These are phyloP conservation scores for Sapria himalayana DNA, from an alignment of 345 rosid species.

Conservation along the genomic window DNA sequence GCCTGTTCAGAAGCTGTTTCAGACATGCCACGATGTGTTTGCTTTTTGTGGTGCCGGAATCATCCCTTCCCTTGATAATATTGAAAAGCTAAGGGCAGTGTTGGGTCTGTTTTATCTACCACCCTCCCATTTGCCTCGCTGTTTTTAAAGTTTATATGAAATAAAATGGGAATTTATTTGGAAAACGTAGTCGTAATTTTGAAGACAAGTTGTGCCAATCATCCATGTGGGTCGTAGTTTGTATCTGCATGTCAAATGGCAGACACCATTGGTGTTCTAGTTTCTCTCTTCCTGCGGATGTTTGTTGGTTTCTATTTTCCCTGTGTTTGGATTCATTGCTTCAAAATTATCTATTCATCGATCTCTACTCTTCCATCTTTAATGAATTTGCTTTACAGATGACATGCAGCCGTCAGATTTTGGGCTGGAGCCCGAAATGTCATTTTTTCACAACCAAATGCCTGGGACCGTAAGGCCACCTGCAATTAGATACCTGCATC, in stretches of 20 bases:
- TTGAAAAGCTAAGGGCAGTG: conserved; percentile 32
- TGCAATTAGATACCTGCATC: conserved; percentile 34
- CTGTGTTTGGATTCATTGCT: too few relatives aligned
- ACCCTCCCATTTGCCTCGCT: not conserved
- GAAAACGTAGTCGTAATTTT: not conserved
- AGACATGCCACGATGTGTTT: conserved; percentile 63
- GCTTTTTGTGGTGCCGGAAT: conserved; percentile 22
- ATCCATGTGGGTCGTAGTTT: not conserved
- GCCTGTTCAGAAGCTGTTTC: conserved; percentile 46
- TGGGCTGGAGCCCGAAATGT: conserved; percentile 34
- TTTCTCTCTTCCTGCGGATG: too few relatives aligned
- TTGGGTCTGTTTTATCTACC: conserved; percentile 60
- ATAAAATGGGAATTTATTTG: not conserved
- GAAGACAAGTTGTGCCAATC: not conserved
- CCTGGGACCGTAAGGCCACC: conserved; percentile 10
- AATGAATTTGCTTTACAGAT: conserved; percentile 37
- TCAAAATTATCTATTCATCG: not conserved
- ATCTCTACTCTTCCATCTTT: not conserved
- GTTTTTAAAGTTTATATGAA: not conserved
- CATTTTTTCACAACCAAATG: conserved; percentile 18
- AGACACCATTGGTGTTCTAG: too few relatives aligned
- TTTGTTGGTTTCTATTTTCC: too few relatives aligned
- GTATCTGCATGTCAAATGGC: not conserved
- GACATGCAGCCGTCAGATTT: conserved; percentile 37
- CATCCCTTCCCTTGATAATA: conserved; percentile 40